Conservation (phyloP, 1,284 basidiomycete genomes). For the Puccinia brachypodii region DNA sequence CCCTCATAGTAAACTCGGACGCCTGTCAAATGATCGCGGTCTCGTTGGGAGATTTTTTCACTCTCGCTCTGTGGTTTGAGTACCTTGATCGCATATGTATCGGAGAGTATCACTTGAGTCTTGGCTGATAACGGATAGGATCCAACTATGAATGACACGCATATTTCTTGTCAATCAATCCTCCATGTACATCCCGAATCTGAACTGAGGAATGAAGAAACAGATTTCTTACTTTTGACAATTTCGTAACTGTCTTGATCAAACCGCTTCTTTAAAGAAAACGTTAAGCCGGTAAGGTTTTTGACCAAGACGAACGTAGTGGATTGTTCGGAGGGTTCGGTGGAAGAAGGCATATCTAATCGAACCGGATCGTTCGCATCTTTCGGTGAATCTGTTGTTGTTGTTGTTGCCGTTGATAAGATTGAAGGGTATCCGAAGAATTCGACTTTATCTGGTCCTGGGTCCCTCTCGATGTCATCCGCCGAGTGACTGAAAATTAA, state of each 20-base stretch:
- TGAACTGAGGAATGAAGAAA: not conserved
- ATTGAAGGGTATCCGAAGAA: not conserved
- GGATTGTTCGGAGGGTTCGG: not conserved
- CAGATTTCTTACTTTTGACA: not conserved
- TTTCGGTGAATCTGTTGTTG: not conserved
- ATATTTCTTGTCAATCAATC: not conserved
- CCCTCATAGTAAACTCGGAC: slow-evolving; percentile 2
- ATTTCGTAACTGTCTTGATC: slow-evolving; percentile 38
- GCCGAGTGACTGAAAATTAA: slow-evolving; percentile 30
- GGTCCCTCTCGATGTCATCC: not conserved
- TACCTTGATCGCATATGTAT: slow-evolving; percentile 34
- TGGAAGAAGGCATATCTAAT: not conserved
- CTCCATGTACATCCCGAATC: not conserved
- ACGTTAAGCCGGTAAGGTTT: slow-evolving; percentile 26
- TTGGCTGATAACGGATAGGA: not conserved
- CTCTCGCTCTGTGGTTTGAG: not conserved
- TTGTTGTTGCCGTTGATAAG: not conserved
- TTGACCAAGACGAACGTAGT: slow-evolving; percentile 13
- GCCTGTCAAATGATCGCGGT: slow-evolving; percentile 34
- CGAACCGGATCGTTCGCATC: not conserved
- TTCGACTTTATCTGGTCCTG: slow-evolving; percentile 25
- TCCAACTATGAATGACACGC: slow-evolving; percentile 10
- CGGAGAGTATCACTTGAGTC: slow-evolving; percentile 12
- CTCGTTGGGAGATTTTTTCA: not conserved
- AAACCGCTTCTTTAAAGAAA: slow-evolving; percentile 24